Evolutionary conservation across 495 filamentous ascomycete species (phyloP).

Genomic region (Aspergillus mulundensis): DNA sequence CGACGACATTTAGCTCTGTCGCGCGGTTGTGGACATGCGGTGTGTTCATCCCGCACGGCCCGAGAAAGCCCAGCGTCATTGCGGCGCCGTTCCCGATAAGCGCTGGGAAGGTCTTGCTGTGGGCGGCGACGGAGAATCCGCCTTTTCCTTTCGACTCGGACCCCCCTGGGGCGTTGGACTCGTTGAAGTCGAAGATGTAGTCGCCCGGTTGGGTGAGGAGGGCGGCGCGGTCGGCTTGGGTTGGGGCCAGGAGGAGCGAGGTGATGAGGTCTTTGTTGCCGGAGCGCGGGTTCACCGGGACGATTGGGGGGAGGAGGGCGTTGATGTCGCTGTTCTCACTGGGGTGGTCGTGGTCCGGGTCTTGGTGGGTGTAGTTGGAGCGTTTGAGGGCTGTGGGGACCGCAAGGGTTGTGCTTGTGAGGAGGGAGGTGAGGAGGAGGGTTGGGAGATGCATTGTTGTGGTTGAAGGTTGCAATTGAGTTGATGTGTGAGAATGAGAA

Average conservation of each 20-base stretch:
- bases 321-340: background rate
- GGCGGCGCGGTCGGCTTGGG: constrained; percentile 6
- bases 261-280: constrained; percentile 6
- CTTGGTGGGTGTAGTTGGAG: background rate
- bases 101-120: constrained; percentile 5
- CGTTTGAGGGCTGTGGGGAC: background rate
- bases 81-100: constrained; percentile 8
- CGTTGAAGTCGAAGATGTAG: constrained; percentile 15
- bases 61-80: constrained; percentile 10
- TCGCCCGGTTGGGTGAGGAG: constrained; percentile 11
- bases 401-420: background rate
- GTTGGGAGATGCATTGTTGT: background rate
- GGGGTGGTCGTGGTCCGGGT: background rate
- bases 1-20: constrained; percentile 11
- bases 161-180: background rate
- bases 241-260: constrained; percentile 3
- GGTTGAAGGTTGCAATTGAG: background rate
- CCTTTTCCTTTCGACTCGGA: background rate
- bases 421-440: background rate
- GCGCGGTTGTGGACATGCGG: constrained; percentile 12
- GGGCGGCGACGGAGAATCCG: background rate
- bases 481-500: background rate
- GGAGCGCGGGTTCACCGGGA: constrained; percentile 9
- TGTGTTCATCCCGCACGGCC: constrained; percentile 12
- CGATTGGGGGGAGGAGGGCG: constrained; percentile 4